phyloP scores from a whole-genome alignment of 257 asterid species.

The Coffea eugenioides region DNA sequence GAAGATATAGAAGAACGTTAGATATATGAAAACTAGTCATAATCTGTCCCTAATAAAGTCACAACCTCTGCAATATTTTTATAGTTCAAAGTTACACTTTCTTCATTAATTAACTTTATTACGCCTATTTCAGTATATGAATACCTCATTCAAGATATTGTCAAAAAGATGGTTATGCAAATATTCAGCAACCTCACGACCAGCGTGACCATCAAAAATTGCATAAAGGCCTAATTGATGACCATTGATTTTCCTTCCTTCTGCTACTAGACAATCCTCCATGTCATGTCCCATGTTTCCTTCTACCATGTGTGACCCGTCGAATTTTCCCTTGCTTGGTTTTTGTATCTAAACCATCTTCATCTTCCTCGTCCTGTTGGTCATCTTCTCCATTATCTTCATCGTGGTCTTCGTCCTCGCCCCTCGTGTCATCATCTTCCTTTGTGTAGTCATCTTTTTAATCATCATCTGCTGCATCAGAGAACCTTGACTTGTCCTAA shows the following conservation, averaged over 20 bases:
- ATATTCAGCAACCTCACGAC: slow-evolving; percentile 43
- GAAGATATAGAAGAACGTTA: too few relatives aligned
- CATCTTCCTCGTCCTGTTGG: neutral
- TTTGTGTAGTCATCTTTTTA: neutral
- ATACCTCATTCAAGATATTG: slow-evolving; percentile 42
- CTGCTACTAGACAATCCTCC: slow-evolving; percentile 52
- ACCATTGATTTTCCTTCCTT: slow-evolving; percentile 21
- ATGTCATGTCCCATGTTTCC: slow-evolving; percentile 51
- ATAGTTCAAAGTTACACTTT: too few relatives aligned
- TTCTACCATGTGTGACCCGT: slow-evolving; percentile 34
- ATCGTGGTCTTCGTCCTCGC: neutral
- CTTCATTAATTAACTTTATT: too few relatives aligned
- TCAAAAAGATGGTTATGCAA: slow-evolving; percentile 41
- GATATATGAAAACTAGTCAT: too few relatives aligned
- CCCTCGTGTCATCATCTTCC: neutral
- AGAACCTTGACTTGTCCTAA: neutral
- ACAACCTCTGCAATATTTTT: too few relatives aligned
- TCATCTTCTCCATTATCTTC: neutral
- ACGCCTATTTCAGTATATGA: too few relatives aligned
- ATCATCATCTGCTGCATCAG: neutral
- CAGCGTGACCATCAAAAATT: slow-evolving; percentile 57
- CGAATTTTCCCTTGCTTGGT: neutral
- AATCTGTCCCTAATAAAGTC: too few relatives aligned
- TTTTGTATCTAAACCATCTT: neutral
- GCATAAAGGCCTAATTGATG: slow-evolving; percentile 43